These are phyloP conservation scores for Metschnikowia koreensis DNA, from an alignment of 805 yeast species.

Conservation along the genomic window DNA sequence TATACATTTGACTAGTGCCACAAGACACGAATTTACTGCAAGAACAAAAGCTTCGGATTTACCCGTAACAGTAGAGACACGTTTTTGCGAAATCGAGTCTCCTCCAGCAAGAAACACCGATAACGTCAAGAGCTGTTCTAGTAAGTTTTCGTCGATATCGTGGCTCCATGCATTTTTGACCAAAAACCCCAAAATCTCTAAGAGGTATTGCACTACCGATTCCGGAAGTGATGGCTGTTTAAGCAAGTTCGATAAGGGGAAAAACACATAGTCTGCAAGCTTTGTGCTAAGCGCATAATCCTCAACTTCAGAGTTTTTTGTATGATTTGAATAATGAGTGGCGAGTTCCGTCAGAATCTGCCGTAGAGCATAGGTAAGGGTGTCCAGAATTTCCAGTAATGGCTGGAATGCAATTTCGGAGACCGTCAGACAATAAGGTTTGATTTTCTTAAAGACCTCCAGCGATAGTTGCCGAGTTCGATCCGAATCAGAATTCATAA, in stretches of 20 bases:
- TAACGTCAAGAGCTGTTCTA: conserved; percentile 39
- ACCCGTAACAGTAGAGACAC: neutral
- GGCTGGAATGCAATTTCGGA: conserved; percentile 23
- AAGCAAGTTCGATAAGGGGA: conserved; percentile 35
- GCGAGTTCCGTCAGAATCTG: conserved; percentile 7
- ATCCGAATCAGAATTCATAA: conserved; percentile 11
- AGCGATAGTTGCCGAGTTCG: conserved; percentile 21
- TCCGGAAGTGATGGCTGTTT: conserved; percentile 26
- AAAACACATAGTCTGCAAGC: conserved; percentile 42
- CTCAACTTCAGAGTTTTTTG: neutral
- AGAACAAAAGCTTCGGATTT: conserved; percentile 18
- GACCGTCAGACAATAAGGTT: conserved; percentile 32
- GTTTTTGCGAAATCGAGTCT: conserved; percentile 2
- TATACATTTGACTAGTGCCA: conserved; percentile 15
- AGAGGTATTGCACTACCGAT: conserved; percentile 21
- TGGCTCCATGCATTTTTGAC: conserved; percentile 31
- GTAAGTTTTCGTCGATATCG: conserved; percentile 20
- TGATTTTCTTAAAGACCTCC: conserved; percentile 28
- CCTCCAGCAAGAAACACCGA: conserved; percentile 25
- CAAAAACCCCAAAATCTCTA: conserved; percentile 31
- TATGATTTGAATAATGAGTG: conserved; percentile 2
- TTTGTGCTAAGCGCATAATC: conserved; percentile 28
- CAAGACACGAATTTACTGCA: conserved; percentile 18
- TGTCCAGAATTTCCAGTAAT: conserved; percentile 3
- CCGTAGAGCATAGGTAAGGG: conserved; percentile 3